Evolutionary conservation across 805 yeast species (phyloP).

Genomic region (Metschnikowia gelsemii): DNA sequence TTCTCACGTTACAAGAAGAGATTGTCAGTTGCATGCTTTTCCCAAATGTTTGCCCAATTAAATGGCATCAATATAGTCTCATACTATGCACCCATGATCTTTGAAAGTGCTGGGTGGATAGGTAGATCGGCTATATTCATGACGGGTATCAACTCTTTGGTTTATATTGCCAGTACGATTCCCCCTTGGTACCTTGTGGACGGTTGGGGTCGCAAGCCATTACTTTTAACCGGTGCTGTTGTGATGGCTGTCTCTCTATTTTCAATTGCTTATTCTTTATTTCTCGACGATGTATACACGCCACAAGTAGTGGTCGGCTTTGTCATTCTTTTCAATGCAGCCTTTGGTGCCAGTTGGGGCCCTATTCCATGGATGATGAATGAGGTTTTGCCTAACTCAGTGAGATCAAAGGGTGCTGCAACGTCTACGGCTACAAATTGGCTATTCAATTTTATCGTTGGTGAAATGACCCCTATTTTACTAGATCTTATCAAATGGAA

Average conservation of each 20-base stretch:
- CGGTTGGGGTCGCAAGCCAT: conserved; percentile 88
- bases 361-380: conserved; percentile 93
- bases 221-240: conserved; percentile 73
- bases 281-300: conserved; percentile 44
- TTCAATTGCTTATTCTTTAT: conserved; percentile 56
- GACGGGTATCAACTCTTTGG: conserved; percentile 69
- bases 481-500: conserved; percentile 77
- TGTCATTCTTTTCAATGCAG: conserved; percentile 77
- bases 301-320: conserved; percentile 71
- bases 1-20: conserved; percentile 74
- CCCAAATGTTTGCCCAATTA: conserved; percentile 90
- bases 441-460: conserved; percentile 89
- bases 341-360: conserved; percentile 91
- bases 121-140: conserved; percentile 84
- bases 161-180: conserved; percentile 54
- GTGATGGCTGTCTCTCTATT: conserved; percentile 74
- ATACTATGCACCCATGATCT: conserved; percentile 90
- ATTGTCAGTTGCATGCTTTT: conserved; percentile 82
- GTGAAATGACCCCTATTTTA: conserved; percentile 85
- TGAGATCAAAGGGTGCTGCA: conserved; percentile 88
- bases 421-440: conserved; percentile 90
- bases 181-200: conserved; percentile 93
- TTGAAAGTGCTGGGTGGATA: conserved; percentile 93
- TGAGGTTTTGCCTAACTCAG: conserved; percentile 80
- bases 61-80: conserved; percentile 92